Base-by-base conservation (phyloP, 2,329 filamentous ascomycete species). In the Apiospora pterosperma region DNA sequence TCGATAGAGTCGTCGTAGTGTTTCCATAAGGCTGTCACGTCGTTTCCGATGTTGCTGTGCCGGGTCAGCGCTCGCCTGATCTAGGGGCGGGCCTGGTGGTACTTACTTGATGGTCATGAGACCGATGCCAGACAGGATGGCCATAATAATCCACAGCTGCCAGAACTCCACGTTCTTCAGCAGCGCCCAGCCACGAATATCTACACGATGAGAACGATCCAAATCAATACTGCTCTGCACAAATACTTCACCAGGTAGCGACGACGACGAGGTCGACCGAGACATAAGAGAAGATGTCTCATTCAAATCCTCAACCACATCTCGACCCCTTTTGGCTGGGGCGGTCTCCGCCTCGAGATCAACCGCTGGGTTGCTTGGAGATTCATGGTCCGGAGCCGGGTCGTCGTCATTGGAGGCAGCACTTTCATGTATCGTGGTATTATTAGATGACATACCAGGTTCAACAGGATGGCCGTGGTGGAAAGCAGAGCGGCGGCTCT, bases 21-120 rank as follows among this genome's bases (percentile, higher is more conserved):
- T 67, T 88, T 90, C 96, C 96, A 98, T 1, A 99, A 84, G 3
- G 93, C 93, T 74, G 92, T 92, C 65, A 89, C 90, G 71, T 94
- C 88, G 74, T 97, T 96, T 52, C 96, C 96, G 73, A 98, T 97
- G 72, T 99, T 99, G 80, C 93, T 97, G 70, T 25, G 48, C 12
- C 25, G 16, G 21, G 67, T 80, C 73, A 81, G 79, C 66, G 38
- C 36, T 16, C 11, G n/a, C 25, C 7, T 2, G 36, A 11, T 16
- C 4, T 8, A 60, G 36, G 58, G 36, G 11, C 4, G n/a, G 25
- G 14, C 44, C 16, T 31, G 23, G 28, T 42, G 70, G 38, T 28
- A 82, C 91, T 78, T 84, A 97, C 93, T 99, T 99, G 79, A 99
- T 99, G 0, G 95, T 98, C 96, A 99, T 99, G 69, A 99, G 81